phyloP scores from a whole-genome alignment of 305 asterid species.

The Ajuga reptans region DNA sequence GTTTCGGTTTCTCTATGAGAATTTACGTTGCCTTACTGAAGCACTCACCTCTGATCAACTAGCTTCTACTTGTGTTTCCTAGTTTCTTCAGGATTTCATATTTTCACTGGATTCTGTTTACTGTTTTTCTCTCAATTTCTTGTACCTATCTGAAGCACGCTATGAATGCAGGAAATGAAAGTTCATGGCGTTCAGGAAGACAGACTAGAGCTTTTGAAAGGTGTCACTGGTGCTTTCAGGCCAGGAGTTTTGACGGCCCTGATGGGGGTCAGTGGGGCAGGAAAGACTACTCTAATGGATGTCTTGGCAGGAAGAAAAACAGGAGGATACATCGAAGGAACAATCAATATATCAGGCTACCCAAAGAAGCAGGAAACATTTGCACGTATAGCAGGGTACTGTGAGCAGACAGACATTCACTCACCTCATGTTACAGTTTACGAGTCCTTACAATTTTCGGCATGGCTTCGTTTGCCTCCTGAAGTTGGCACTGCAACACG shows the following conservation, averaged over 20 bases:
- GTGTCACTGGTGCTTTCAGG: conserved; percentile 83
- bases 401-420: conserved; percentile 92
- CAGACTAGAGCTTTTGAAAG: conserved; percentile 69
- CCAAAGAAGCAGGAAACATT: conserved; percentile 84
- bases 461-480: conserved; percentile 81
- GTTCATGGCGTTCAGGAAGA: conserved; percentile 53
- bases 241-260: conserved; percentile 92
- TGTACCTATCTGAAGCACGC: background rate
- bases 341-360: conserved; percentile 72
- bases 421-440: conserved; percentile 84
- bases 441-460: conserved; percentile 75
- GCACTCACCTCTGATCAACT: too few species aligned
- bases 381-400: conserved; percentile 89
- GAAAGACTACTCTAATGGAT: conserved; percentile 87
- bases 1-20: background rate
- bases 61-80: too few species aligned
- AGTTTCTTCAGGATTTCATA: too few species aligned
- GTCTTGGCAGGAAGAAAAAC: conserved; percentile 86
- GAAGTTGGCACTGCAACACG: conserved; percentile 50
- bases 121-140: background rate
- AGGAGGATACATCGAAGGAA: conserved; percentile 72
- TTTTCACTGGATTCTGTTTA: background rate
- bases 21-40: too few species aligned
- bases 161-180: conserved; percentile 63
- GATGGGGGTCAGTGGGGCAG: conserved; percentile 94